Percentiles rank a stretch among this genome's conserved stretches.
Conservation (phyloP, 371 early-diverging fungal species). For the Apophysomyces variabilis region DNA sequence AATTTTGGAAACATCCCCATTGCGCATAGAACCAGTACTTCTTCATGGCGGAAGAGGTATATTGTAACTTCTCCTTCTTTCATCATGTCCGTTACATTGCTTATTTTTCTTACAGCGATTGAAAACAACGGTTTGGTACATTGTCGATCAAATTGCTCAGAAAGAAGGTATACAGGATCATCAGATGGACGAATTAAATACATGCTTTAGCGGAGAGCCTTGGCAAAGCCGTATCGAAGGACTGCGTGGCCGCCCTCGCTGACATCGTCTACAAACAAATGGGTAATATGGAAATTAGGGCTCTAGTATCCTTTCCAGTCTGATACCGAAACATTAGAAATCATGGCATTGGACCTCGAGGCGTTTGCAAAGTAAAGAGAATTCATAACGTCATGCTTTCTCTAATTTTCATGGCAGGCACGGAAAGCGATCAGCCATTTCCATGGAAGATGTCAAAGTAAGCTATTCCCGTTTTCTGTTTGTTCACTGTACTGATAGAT, state of each 20-base stretch:
- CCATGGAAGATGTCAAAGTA: conserved; percentile 37
- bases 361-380: conserved; percentile 24
- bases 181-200: neutral
- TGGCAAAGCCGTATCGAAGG: conserved; percentile 18
- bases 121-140: conserved; percentile 26
- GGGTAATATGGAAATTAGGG: conserved; percentile 11
- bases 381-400: neutral
- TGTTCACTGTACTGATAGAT: too few species aligned
- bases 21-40: too few species aligned
- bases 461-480: too few species aligned
- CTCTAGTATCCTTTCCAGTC: neutral
- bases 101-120: neutral
- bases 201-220: conserved; percentile 8
- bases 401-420: conserved; percentile 16
- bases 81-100: neutral
- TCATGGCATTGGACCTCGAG: conserved; percentile 26
- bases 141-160: conserved; percentile 25
- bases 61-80: neutral
- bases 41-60: too few species aligned
- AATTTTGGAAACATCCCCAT: too few species aligned
- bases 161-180: conserved; percentile 21
- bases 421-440: conserved; percentile 25
- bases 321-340: conserved; percentile 9
- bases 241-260: conserved; percentile 24
- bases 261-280: conserved; percentile 29